phyloP scores from a whole-genome alignment of 202 grass and related monocot species.

The Eragrostis tef region DNA sequence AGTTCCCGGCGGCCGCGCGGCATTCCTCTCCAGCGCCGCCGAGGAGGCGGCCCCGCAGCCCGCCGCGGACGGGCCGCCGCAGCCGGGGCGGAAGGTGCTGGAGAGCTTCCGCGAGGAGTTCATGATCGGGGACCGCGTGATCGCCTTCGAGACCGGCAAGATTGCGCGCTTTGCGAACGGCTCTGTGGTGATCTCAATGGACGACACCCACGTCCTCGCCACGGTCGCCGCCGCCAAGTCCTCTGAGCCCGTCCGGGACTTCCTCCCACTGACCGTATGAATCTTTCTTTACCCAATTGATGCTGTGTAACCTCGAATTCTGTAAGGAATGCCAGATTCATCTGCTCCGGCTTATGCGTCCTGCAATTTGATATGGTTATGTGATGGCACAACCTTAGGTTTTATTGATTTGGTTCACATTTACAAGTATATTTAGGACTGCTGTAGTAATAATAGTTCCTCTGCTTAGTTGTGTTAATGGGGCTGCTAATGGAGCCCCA shows the following conservation, averaged over 20 bases:
- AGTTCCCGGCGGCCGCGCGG: constrained; percentile 32
- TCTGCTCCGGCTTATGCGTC: not conserved
- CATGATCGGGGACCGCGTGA: constrained; percentile 70
- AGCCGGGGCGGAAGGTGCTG: constrained; percentile 70
- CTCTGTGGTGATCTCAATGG: constrained; percentile 90
- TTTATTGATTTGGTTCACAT: constrained; percentile 16
- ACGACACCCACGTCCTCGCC: constrained; percentile 80
- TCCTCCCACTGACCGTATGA: constrained; percentile 89
- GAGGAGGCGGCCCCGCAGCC: constrained; percentile 40
- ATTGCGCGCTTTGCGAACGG: constrained; percentile 91
- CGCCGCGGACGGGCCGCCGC: constrained; percentile 31
- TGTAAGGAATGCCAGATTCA: not conserved
- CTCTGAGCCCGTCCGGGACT: constrained; percentile 72
- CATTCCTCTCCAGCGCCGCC: constrained; percentile 50
- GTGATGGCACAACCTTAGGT: not conserved
- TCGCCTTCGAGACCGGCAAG: constrained; percentile 90
- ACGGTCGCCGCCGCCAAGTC: constrained; percentile 73
- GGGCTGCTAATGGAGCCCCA: not conserved
- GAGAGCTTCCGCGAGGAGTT: constrained; percentile 86
- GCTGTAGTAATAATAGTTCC: not conserved
- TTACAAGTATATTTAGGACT: constrained; percentile 6
- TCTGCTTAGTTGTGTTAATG: not conserved
- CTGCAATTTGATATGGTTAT: constrained; percentile 16
- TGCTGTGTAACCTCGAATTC: constrained; percentile 14
- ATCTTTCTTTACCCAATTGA: not conserved